A percentile compares a stretch with the other conserved stretches of the same genome.
Conservation (phyloP, 257 asterid genomes). For the Petrea volubilis region DNA sequence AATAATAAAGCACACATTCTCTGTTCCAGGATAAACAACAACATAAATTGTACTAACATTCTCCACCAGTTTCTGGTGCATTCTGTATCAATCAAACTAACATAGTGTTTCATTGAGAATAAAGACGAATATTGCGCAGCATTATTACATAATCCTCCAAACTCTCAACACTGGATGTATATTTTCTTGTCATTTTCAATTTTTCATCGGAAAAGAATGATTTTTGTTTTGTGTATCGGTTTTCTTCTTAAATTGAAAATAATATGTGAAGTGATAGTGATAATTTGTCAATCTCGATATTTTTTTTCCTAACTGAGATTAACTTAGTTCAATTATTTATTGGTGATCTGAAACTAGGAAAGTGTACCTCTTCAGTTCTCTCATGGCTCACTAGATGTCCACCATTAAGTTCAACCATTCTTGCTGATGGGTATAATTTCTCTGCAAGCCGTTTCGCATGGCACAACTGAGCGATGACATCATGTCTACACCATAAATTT, state of each 20-base stretch:
- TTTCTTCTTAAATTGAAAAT: too few species aligned
- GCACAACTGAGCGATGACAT: slow-evolving; percentile 88
- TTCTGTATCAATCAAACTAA: neutral
- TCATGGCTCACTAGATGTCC: slow-evolving; percentile 97
- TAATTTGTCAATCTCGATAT: too few species aligned
- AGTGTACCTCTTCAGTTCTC: slow-evolving; percentile 85
- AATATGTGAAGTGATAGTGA: too few species aligned
- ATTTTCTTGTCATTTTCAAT: too few species aligned
- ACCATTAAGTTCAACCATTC: slow-evolving; percentile 95
- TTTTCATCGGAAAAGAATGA: too few species aligned
- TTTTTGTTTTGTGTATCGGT: too few species aligned
- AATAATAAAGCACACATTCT: neutral
- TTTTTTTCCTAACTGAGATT: neutral
- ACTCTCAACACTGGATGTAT: neutral
- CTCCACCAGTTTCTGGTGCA: neutral
- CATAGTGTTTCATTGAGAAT: neutral
- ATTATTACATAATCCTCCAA: neutral
- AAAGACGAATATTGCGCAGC: neutral
- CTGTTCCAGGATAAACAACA: neutral
- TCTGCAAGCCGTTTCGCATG: slow-evolving; percentile 87
- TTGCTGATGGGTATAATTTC: slow-evolving; percentile 76
- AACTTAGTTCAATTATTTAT: neutral
- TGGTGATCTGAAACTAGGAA: neutral
- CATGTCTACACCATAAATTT: slow-evolving; percentile 53
- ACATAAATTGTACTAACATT: neutral